These are phyloP conservation scores for Penicillium nordicum DNA, from an alignment of 2,329 filamentous ascomycete species.

Conservation along the genomic window DNA sequence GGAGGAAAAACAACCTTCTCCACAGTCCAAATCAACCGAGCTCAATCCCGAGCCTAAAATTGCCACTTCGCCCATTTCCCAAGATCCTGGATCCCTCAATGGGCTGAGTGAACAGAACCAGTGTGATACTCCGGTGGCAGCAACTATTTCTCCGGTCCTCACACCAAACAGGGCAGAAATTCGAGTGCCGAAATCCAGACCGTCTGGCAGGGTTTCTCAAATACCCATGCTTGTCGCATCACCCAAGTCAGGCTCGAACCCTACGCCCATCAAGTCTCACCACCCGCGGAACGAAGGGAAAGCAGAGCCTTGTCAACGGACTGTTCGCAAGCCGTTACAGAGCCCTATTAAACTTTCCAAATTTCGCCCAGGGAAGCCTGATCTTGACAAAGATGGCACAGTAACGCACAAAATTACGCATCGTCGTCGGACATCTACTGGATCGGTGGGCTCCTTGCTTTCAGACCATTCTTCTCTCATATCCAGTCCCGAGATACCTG, in stretches of 20 bases:
- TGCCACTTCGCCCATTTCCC: neutral
- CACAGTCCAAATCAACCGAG: neutral
- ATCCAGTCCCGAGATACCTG: conserved; percentile 30
- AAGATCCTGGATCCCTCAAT: neutral
- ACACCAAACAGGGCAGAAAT: neutral
- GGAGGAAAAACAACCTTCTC: neutral
- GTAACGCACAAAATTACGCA: conserved; percentile 10
- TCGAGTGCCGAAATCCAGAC: neutral
- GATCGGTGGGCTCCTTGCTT: conserved; percentile 29
- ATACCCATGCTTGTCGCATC: conserved; percentile 4
- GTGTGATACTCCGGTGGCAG: neutral
- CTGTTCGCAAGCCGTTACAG: conserved; percentile 28
- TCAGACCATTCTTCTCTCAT: conserved; percentile 33
- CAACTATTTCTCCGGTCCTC: neutral
- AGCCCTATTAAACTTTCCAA: conserved; percentile 36
- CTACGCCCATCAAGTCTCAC: neutral
- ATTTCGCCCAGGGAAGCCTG: conserved; percentile 18
- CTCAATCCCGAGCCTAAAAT: neutral
- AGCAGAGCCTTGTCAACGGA: conserved; percentile 3
- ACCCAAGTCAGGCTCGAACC: neutral
- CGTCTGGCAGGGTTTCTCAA: neutral
- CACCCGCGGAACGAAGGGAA: neutral
- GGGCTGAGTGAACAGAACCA: neutral
- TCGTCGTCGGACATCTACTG: conserved; percentile 27
- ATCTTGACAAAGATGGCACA: conserved; percentile 18